Evolutionary conservation across 345 rosid genomes (phyloP).

Genomic region (Triadica sebifera): DNA sequence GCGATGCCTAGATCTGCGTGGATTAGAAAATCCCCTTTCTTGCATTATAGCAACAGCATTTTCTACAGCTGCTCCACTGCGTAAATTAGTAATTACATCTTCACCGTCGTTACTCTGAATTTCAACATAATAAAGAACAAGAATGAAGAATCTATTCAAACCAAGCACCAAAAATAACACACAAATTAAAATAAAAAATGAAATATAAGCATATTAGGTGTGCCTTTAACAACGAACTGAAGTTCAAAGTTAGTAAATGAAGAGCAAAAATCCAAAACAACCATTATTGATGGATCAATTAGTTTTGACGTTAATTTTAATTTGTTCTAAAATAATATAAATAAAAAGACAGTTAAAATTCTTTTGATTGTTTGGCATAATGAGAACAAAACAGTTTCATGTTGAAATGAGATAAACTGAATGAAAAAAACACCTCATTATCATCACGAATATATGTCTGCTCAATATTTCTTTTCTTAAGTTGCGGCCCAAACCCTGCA

Average conservation of each 20-base stretch:
- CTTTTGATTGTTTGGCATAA: background rate
- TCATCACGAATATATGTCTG: slow-evolving; percentile 50
- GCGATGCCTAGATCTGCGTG: slow-evolving; percentile 82
- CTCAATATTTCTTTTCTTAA: slow-evolving; percentile 53
- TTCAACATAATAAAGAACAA: slow-evolving; percentile 1
- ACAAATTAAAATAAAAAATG: background rate
- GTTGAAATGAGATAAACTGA: background rate
- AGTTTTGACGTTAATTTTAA: background rate
- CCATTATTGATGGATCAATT: background rate
- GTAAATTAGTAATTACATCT: slow-evolving; percentile 63
- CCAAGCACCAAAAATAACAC: background rate
- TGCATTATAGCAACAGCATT: slow-evolving; percentile 85
- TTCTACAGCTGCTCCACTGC: slow-evolving; percentile 78
- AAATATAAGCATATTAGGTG: background rate
- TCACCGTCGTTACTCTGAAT: slow-evolving; percentile 61
- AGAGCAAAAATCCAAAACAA: background rate
- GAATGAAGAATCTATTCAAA: background rate
- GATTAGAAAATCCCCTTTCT: slow-evolving; percentile 71
- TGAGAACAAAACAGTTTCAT: slow-evolving; percentile 9
- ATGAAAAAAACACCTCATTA: slow-evolving; percentile 50
- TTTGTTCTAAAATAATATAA: background rate
- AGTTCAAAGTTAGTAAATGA: background rate
- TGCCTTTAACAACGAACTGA: background rate
- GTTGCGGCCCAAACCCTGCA: slow-evolving; percentile 80
- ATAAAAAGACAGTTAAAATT: background rate